Percentiles rank a stretch among this genome's conserved stretches.
Conservation (phyloP, 257 asterid genomes). For the Lavandula angustifolia region DNA sequence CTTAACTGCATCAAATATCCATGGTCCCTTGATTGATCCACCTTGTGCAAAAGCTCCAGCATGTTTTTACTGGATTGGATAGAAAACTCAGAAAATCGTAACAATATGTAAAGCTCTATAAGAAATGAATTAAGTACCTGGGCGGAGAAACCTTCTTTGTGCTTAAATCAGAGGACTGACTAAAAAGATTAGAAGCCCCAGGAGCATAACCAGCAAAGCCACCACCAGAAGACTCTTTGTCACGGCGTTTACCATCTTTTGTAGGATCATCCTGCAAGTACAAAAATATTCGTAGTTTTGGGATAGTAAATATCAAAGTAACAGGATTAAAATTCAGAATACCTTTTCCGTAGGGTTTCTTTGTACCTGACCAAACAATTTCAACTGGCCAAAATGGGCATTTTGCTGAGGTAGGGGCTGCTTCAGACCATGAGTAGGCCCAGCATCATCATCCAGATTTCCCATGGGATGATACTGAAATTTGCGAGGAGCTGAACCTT, state of each 20-base stretch:
- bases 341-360: slow-evolving; percentile 51
- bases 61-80: slow-evolving; percentile 68
- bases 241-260: slow-evolving; percentile 44
- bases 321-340: slow-evolving; percentile 15
- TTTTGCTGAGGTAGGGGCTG: slow-evolving; percentile 49
- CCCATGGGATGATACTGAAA: slow-evolving; percentile 98
- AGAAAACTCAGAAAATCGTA: slow-evolving; percentile 2
- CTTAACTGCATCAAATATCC: slow-evolving; percentile 41
- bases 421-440: slow-evolving; percentile 46
- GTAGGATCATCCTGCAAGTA: slow-evolving; percentile 58
- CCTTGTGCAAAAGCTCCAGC: slow-evolving; percentile 93
- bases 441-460: slow-evolving; percentile 64
- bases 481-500: slow-evolving; percentile 62
- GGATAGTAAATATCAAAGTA: slow-evolving; percentile 13
- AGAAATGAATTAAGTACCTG: slow-evolving; percentile 46
- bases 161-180: slow-evolving; percentile 45
- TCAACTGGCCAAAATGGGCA: slow-evolving; percentile 54
- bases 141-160: slow-evolving; percentile 47
- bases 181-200: slow-evolving; percentile 39
- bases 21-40: slow-evolving; percentile 67
- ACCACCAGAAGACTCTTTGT: slow-evolving; percentile 45
- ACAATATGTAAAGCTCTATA: slow-evolving; percentile 11
- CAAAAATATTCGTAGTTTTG: slow-evolving; percentile 21
- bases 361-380: slow-evolving; percentile 51
- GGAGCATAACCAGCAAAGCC: slow-evolving; percentile 45